phyloP scores from a whole-genome alignment of 2,329 filamentous ascomycete genomes.

The Sporothrix brasiliensis region DNA sequence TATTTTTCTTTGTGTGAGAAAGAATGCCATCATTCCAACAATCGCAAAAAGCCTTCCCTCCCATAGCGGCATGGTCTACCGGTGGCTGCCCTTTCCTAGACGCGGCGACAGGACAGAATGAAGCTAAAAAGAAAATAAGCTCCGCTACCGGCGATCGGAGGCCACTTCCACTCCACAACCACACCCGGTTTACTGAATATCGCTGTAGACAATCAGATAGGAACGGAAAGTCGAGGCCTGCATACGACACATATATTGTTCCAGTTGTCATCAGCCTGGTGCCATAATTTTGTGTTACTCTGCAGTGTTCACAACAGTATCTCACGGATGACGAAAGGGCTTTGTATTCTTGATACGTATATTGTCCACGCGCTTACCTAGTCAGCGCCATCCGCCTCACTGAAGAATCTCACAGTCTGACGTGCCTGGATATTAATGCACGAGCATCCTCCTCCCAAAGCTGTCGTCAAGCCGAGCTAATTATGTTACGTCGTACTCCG shows the following conservation, averaged over 20 bases:
- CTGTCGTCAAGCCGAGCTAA: neutral
- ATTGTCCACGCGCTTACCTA: neutral
- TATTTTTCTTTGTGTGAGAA: neutral
- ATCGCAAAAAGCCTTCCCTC: too few species aligned
- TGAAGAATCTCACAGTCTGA: neutral
- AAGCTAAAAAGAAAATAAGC: constrained; percentile 11
- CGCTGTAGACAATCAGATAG: neutral
- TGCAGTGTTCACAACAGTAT: neutral
- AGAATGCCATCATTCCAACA: too few species aligned
- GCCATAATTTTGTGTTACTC: neutral
- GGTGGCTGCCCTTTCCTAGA: neutral
- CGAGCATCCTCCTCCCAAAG: neutral
- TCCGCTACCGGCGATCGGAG: constrained; percentile 35
- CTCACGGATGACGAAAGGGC: neutral
- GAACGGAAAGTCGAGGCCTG: too few species aligned
- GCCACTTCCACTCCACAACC: constrained; percentile 21
- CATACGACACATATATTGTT: neutral
- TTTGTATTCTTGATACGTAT: neutral
- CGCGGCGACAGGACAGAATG: neutral
- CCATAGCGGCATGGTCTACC: too few species aligned
- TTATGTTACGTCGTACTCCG: too few species aligned
- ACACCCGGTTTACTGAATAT: neutral
- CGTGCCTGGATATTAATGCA: too few species aligned
- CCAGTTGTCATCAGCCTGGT: neutral
- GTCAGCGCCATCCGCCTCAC: constrained; percentile 6